Evolutionary conservation across 2,329 filamentous ascomycete species (phyloP).

Genomic region (Talaromyces rugulosus): DNA sequence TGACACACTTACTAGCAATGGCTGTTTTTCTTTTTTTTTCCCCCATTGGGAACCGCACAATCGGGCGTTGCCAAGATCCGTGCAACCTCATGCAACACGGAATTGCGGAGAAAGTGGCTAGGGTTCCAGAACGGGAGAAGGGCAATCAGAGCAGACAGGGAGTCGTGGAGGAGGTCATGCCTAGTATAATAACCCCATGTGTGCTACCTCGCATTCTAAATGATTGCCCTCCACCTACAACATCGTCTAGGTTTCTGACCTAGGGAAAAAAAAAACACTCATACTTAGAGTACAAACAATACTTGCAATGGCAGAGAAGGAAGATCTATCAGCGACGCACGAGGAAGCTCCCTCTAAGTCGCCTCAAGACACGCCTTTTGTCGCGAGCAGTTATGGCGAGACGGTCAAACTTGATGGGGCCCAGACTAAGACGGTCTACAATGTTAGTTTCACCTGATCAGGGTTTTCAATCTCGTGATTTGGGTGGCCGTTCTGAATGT

Average conservation of each 20-base stretch:
- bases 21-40: neutral
- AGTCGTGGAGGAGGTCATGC: neutral
- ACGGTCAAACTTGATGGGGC: slow-evolving; percentile 21
- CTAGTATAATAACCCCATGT: neutral
- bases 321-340: neutral
- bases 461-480: slow-evolving; percentile 30
- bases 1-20: neutral
- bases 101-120: neutral
- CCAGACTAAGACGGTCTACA: slow-evolving; percentile 31
- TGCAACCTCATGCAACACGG: neutral
- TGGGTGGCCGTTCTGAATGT: slow-evolving; percentile 21
- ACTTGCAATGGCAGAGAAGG: neutral
- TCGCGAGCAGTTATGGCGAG: neutral
- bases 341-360: neutral
- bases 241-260: neutral
- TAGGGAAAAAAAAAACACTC: neutral
- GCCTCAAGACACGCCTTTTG: neutral
- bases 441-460: neutral
- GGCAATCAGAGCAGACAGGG: neutral
- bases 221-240: neutral
- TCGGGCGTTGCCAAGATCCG: neutral
- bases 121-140: neutral
- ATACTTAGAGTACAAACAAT: neutral
- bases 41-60: neutral
- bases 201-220: neutral